A percentile compares a stretch with the other conserved stretches of the same genome.
phyloP scores from a whole-genome alignment of 164 flowering plant species.

The Tetrastigma voinierianum region DNA sequence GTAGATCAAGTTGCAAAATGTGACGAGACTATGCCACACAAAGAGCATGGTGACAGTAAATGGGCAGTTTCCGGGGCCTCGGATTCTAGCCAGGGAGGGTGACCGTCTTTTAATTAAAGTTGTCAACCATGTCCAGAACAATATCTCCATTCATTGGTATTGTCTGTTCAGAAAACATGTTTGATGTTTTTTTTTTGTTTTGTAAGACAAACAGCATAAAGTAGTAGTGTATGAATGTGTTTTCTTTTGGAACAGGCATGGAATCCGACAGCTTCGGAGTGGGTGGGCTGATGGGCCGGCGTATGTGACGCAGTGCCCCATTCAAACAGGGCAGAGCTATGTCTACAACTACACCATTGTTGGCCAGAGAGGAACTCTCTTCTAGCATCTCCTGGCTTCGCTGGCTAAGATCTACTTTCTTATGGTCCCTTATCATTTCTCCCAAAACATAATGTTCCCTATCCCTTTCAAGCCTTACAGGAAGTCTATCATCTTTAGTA shows the following conservation, averaged over 20 bases:
- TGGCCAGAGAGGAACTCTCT: slow-evolving; percentile 28
- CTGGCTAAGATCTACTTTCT: slow-evolving; percentile 28
- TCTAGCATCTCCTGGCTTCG: slow-evolving; percentile 19
- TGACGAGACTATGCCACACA: slow-evolving; percentile 42
- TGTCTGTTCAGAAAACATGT: no score
- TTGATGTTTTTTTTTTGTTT: no score
- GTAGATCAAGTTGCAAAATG: slow-evolving; percentile 32
- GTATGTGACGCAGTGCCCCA: slow-evolving; percentile 30
- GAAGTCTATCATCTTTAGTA: slow-evolving; percentile 27
- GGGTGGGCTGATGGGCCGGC: slow-evolving; percentile 35
- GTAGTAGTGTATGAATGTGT: no score
- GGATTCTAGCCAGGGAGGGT: slow-evolving; percentile 35
- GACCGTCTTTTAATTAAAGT: slow-evolving; percentile 36
- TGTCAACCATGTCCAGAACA: slow-evolving; percentile 29
- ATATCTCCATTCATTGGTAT: slow-evolving; percentile 25
- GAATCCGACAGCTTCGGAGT: slow-evolving; percentile 21
- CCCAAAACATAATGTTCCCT: slow-evolving; percentile 20
- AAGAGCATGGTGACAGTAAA: slow-evolving; percentile 38
- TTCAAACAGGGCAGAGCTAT: slow-evolving; percentile 25
- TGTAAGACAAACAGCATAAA: no score
- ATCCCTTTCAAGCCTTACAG: slow-evolving; percentile 21
- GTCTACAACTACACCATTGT: slow-evolving; percentile 25
- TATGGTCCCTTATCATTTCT: slow-evolving; percentile 26
- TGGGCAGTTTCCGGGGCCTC: slow-evolving; percentile 44
- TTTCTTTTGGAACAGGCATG: slow-evolving; percentile 19